Base-by-base conservation (phyloP, 352 stramenopile species). In the Globisporangium solare region DNA sequence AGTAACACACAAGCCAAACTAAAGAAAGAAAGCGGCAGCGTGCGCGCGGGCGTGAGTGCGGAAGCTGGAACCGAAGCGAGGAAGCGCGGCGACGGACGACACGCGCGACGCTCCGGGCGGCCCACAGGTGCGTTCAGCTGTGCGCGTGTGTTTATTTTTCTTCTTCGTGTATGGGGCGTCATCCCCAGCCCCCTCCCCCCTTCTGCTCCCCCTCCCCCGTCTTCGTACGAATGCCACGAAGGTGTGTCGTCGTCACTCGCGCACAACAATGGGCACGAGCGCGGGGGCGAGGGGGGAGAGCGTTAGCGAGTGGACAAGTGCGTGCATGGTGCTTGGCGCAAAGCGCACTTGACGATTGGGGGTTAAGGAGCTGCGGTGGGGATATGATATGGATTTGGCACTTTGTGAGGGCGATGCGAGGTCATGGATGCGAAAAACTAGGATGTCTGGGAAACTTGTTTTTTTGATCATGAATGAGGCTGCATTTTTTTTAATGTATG, bases 201-300 rank as follows among this genome's bases (percentile, higher is more conserved):
- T 53, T 15, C 35, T 14, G 12, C 12, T 59, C 20, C 31, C 42
- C 40, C 51, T 39, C 51, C 15, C 35, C 46, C 46, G n/a, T 48
- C 21, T 10, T 37, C 39, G 24, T 42, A 43, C n/a, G 2, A 13
- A 35, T 35, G 24, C 47, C 13, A 27, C 47, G 50, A 37, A 7
- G 21, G 21, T 60, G 54, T 53, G 37, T 61, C 46, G 37, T 61
- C 46, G 47, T 54, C 46, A 54, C 55, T 61, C 40, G 46, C 45
- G 15, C 31, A 48, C 32, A 37, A 27, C 18, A 51, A n/a, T 6
- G 14, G 27, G 2, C 31, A 32, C 20, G 40, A 40, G 40, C 21
- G n/a, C 8, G 24, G n/a, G n/a, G 42, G 41, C 37, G 27, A 51
- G 40, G 11, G 27, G 52, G 18, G 21, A 43, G 15, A 15, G n/a